phyloP scores from a whole-genome alignment of 106 monocot genomes.

The Posidonia australis region DNA sequence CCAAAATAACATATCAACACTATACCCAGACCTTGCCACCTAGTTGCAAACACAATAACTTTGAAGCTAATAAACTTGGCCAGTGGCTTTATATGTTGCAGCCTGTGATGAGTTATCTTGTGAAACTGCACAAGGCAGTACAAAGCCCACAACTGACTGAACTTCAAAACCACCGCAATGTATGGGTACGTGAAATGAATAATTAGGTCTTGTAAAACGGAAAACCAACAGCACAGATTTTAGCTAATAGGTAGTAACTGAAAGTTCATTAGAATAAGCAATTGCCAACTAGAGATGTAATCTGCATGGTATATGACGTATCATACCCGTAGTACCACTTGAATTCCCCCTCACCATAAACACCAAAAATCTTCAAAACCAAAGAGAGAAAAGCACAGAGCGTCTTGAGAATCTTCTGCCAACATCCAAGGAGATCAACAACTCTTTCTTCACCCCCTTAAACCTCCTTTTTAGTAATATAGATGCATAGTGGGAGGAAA shows the following conservation, averaged over 20 bases:
- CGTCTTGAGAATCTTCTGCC: slow-evolving; percentile 81
- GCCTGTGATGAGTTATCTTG: slow-evolving; percentile 56
- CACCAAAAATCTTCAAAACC: slow-evolving; percentile 62
- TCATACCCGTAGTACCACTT: slow-evolving; percentile 89
- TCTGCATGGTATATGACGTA: too few relatives aligned
- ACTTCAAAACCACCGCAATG: slow-evolving; percentile 65
- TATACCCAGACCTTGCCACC: slow-evolving; percentile 92
- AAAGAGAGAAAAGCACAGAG: slow-evolving; percentile 65
- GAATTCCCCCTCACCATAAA: slow-evolving; percentile 84
- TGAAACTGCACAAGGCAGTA: slow-evolving; percentile 86
- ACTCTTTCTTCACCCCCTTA: not conserved
- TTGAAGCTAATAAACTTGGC: slow-evolving; percentile 94
- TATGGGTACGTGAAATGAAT: slow-evolving; percentile 81
- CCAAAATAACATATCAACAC: slow-evolving; percentile 65
- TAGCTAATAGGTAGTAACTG: too few relatives aligned
- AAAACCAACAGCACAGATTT: too few relatives aligned
- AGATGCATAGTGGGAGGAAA: too few relatives aligned
- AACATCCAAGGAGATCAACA: not conserved
- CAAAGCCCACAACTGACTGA: slow-evolving; percentile 90
- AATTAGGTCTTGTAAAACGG: too few relatives aligned
- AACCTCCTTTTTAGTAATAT: too few relatives aligned
- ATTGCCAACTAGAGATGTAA: too few relatives aligned
- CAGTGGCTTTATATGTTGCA: slow-evolving; percentile 58
- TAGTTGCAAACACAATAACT: slow-evolving; percentile 86
- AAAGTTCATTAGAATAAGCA: too few relatives aligned